Conservation (phyloP, 768 basidiomycete species). For the Mycena venus region DNA sequence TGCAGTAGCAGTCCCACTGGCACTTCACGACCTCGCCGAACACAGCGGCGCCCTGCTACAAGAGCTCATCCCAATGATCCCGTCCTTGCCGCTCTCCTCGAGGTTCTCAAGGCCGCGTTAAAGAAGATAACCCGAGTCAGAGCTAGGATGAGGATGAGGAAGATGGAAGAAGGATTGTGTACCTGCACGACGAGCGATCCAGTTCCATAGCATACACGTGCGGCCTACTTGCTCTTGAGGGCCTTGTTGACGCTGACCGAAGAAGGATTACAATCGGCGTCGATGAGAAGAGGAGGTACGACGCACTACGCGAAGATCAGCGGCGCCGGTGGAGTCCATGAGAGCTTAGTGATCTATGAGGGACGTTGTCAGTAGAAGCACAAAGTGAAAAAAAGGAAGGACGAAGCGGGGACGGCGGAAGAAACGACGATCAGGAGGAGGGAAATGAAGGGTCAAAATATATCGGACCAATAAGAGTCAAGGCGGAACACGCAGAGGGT, state of each 20-base stretch:
- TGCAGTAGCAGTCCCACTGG: too few species aligned
- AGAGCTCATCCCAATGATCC: slow-evolving; percentile 74
- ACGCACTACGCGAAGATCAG: slow-evolving; percentile 89
- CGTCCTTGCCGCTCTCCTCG: slow-evolving; percentile 83
- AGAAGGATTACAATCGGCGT: neutral
- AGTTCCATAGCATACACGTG: too few species aligned
- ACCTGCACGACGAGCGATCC: too few species aligned
- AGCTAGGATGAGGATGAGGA: too few species aligned
- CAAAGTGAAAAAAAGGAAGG: too few species aligned
- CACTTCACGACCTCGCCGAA: too few species aligned
- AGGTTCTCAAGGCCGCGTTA: slow-evolving; percentile 89
- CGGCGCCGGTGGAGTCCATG: slow-evolving; percentile 91
- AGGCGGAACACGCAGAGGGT: neutral
- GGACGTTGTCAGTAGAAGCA: too few species aligned
- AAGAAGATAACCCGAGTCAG: neutral
- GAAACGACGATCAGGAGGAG: neutral
- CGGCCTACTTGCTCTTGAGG: slow-evolving; percentile 89
- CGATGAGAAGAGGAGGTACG: slow-evolving; percentile 18
- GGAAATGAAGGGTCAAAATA: neutral
- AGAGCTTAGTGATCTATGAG: too few species aligned
- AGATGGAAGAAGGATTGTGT: too few species aligned
- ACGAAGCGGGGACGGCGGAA: too few species aligned
- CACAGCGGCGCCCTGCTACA: slow-evolving; percentile 74
- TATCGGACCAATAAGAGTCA: neutral
- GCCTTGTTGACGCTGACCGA: slow-evolving; percentile 82